Conservation (phyloP, 805 yeast species). For the Yarrowia deformans region DNA sequence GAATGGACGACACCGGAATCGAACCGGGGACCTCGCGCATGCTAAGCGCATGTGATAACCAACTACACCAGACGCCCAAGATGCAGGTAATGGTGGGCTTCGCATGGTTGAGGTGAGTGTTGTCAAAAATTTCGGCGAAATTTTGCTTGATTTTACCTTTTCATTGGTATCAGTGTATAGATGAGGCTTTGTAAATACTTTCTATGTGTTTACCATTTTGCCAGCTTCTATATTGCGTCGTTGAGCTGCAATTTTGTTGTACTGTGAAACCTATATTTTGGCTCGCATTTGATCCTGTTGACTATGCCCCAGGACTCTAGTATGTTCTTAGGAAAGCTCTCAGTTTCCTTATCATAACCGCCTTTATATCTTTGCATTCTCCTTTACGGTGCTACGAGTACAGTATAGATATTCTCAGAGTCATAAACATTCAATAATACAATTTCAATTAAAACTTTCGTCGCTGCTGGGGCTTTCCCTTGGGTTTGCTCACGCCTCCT, state of each 20-base stretch:
- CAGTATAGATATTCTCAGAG: too few species aligned
- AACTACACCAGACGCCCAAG: slow-evolving; percentile 38
- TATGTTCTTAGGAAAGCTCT: too few species aligned
- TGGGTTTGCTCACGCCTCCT: slow-evolving; percentile 32
- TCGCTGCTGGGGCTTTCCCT: slow-evolving; percentile 32
- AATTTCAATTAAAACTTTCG: slow-evolving; percentile 27
- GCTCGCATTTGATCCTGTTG: too few species aligned
- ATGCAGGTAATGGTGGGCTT: slow-evolving; percentile 17
- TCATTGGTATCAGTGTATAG: too few species aligned
- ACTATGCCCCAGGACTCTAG: too few species aligned
- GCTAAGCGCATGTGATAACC: slow-evolving; percentile 39
- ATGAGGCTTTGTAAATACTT: too few species aligned
- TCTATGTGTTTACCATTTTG: too few species aligned
- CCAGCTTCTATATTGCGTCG: neutral
- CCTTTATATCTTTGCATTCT: too few species aligned
- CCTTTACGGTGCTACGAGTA: too few species aligned
- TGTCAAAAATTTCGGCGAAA: neutral
- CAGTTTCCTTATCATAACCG: too few species aligned
- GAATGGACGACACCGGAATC: slow-evolving; percentile 38
- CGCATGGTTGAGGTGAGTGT: neutral
- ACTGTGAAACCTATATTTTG: too few species aligned
- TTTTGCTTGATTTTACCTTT: rapidly evolving
- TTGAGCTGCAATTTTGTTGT: neutral
- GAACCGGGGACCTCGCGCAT: slow-evolving; percentile 39
- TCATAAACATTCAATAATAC: neutral